These are phyloP conservation scores for Sonneratia caseolaris DNA, from an alignment of 345 rosid species.

Conservation along the genomic window DNA sequence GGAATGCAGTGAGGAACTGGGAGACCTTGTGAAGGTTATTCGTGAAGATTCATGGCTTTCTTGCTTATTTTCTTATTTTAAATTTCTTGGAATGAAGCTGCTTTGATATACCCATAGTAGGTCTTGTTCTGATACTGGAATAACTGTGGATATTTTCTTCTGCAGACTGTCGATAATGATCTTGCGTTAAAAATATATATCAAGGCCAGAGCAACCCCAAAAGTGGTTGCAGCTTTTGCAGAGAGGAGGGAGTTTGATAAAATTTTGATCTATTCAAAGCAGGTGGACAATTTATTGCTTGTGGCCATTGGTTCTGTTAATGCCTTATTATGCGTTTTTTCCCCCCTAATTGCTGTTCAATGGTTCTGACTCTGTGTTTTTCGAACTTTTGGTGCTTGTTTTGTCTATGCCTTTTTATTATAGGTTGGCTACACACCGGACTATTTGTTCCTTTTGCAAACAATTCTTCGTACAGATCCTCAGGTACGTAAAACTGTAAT, in stretches of 20 bases:
- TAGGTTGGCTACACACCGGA: slow-evolving; percentile 98
- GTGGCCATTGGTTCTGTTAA: neutral
- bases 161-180: slow-evolving; percentile 96
- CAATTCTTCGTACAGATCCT: slow-evolving; percentile 94
- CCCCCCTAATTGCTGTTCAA: neutral
- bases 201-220: slow-evolving; percentile 93
- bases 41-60: slow-evolving; percentile 3
- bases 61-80: neutral
- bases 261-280: slow-evolving; percentile 85
- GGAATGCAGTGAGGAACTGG: slow-evolving; percentile 98
- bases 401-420: slow-evolving; percentile 12
- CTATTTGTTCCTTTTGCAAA: slow-evolving; percentile 95
- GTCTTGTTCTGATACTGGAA: neutral
- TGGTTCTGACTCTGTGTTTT: neutral
- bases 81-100: neutral
- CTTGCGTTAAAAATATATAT: slow-evolving; percentile 92
- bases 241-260: slow-evolving; percentile 97
- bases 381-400: slow-evolving; percentile 1
- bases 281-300: slow-evolving; percentile 32
- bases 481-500: slow-evolving; percentile 34
- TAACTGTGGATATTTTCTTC: neutral
- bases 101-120: neutral
- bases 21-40: slow-evolving; percentile 96
- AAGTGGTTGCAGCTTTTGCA: slow-evolving; percentile 99
- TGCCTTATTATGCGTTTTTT: neutral